Conservation (phyloP, 495 filamentous ascomycete species). For the Aspergillus bridgeri region DNA sequence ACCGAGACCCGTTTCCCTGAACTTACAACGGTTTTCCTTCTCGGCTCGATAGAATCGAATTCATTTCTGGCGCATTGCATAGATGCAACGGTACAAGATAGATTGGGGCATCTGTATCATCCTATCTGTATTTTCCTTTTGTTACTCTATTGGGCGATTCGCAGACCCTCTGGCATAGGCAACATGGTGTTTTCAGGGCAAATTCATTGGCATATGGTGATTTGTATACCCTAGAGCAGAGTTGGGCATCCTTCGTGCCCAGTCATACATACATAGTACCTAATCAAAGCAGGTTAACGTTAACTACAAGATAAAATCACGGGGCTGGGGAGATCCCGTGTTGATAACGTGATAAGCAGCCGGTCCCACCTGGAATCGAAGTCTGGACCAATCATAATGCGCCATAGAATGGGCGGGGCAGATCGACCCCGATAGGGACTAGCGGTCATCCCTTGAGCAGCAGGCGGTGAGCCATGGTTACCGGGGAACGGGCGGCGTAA, state of each 20-base stretch:
- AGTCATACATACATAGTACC: no score
- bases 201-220: background rate
- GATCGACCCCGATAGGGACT: constrained; percentile 5
- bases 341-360: constrained; percentile 12
- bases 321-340: constrained; percentile 23
- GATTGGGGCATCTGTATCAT: background rate
- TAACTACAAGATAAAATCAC: no score
- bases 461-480: constrained; percentile 36
- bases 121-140: background rate
- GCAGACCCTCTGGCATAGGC: background rate
- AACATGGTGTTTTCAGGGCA: background rate
- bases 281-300: background rate
- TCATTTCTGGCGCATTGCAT: constrained; percentile 8
- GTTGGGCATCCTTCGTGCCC: no score
- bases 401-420: constrained; percentile 17
- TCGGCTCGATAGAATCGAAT: constrained; percentile 1
- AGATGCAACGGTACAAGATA: background rate
- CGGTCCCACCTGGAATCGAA: constrained; percentile 20
- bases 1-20: constrained; percentile 25
- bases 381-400: constrained; percentile 16
- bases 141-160: background rate
- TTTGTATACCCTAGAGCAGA: background rate
- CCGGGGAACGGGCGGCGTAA: constrained; percentile 41
- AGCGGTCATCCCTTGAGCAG: constrained; percentile 18
- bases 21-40: constrained; percentile 54